A percentile compares a stretch with the other conserved stretches of the same genome.
These are phyloP conservation scores for Orychophragmus violaceus DNA, from an alignment of 345 rosid genomes.

Conservation along the genomic window DNA sequence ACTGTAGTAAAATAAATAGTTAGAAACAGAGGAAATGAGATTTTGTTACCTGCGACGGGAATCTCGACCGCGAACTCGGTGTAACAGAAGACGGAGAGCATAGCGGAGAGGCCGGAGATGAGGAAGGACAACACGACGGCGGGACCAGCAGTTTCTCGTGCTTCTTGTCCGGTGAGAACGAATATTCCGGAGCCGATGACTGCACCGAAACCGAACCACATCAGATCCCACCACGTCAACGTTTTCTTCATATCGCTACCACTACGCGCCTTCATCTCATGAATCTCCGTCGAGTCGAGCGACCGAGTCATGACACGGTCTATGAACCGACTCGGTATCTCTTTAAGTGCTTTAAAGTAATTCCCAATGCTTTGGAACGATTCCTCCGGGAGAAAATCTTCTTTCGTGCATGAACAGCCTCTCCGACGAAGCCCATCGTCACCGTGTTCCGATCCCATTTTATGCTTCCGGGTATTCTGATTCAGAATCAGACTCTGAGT, in stretches of 20 bases:
- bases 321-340: conserved; percentile 53
- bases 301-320: conserved; percentile 66
- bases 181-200: conserved; percentile 90
- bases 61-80: conserved; percentile 97
- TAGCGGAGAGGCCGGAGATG: conserved; percentile 77
- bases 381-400: conserved; percentile 81
- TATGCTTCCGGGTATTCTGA: background rate
- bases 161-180: conserved; percentile 77
- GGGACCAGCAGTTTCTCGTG: conserved; percentile 53
- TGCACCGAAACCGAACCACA: conserved; percentile 92
- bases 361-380: conserved; percentile 62
- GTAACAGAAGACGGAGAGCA: conserved; percentile 95
- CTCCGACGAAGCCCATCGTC: conserved; percentile 44
- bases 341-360: conserved; percentile 51
- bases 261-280: conserved; percentile 72
- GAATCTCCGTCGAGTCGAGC: conserved; percentile 60
- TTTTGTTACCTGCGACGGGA: conserved; percentile 65
- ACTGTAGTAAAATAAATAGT: background rate
- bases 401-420: conserved; percentile 63
- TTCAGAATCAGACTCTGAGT: background rate
- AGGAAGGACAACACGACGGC: conserved; percentile 83
- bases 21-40: background rate
- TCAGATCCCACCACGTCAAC: conserved; percentile 90
- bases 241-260: conserved; percentile 82
- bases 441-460: conserved; percentile 21